phyloP scores from a whole-genome alignment of 805 yeast genomes.

The Martiniozyma abietophila region DNA sequence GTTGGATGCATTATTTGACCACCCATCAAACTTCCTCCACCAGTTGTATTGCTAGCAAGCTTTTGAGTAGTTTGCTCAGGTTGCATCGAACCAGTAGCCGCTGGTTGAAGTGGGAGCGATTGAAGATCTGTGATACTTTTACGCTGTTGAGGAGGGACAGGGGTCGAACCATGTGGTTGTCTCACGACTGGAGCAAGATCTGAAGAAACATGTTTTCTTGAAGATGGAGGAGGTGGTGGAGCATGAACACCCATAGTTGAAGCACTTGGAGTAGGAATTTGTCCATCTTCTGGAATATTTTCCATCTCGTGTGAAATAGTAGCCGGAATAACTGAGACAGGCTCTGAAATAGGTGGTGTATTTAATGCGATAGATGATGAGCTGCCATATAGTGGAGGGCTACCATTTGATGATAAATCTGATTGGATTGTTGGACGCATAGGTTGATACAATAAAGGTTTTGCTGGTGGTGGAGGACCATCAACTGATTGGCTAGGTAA shows the following conservation, averaged over 20 bases:
- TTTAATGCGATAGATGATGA: constrained; percentile 5
- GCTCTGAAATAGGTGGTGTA: constrained; percentile 3
- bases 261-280: not conserved
- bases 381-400: too few species aligned
- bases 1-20: constrained; percentile 42
- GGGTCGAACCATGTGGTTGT: constrained; percentile 23
- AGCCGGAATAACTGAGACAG: constrained; percentile 7
- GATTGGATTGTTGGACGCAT: too few species aligned
- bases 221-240: constrained; percentile 28
- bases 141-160: constrained; percentile 28
- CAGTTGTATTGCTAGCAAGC: constrained; percentile 25
- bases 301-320: too few species aligned
- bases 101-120: constrained; percentile 12
- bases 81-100: constrained; percentile 18
- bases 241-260: constrained; percentile 3
- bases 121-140: constrained; percentile 15
- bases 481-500: not conserved
- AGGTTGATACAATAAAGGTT: too few species aligned
- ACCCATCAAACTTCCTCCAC: constrained; percentile 24
- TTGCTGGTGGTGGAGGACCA: constrained; percentile 4
- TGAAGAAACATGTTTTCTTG: constrained; percentile 23
- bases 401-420: too few species aligned
- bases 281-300: constrained; percentile 12
- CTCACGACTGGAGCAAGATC: constrained; percentile 7
- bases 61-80: constrained; percentile 38